These are phyloP conservation scores for Daldinia bambusicola DNA, from an alignment of 495 filamentous ascomycete species.

Conservation along the genomic window DNA sequence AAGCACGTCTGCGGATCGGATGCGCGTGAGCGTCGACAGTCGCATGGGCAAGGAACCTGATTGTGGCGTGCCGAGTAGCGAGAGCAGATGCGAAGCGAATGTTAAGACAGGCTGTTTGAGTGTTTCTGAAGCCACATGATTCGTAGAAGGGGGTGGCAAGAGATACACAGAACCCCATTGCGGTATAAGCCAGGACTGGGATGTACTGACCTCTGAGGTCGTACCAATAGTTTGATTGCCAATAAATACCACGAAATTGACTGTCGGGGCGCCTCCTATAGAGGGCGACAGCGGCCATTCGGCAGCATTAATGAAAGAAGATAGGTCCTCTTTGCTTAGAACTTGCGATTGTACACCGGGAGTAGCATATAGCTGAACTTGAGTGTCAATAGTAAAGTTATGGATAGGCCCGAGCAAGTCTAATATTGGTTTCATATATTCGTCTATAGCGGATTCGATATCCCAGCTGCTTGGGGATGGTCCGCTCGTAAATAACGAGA, in stretches of 20 bases:
- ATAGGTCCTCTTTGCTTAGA: slow-evolving; percentile 85
- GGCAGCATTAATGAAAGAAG: slow-evolving; percentile 94
- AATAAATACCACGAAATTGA: slow-evolving; percentile 95
- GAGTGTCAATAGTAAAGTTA: slow-evolving; percentile 96
- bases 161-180: slow-evolving; percentile 97
- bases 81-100: slow-evolving; percentile 91
- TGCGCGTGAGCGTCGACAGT: slow-evolving; percentile 81
- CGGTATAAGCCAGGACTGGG: slow-evolving; percentile 91
- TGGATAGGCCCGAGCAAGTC: slow-evolving; percentile 81
- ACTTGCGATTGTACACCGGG: slow-evolving; percentile 76
- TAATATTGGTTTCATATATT: slow-evolving; percentile 84
- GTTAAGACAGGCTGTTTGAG: slow-evolving; percentile 84
- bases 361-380: slow-evolving; percentile 90
- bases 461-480: slow-evolving; percentile 88
- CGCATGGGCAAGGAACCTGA: slow-evolving; percentile 84
- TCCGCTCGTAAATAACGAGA: slow-evolving; percentile 89
- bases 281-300: slow-evolving; percentile 97
- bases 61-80: slow-evolving; percentile 85
- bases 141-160: slow-evolving; percentile 66
- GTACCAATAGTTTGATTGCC: slow-evolving; percentile 61
- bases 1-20: slow-evolving; percentile 85
- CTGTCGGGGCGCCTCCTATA: slow-evolving; percentile 89
- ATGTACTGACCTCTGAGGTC: slow-evolving; percentile 62
- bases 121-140: slow-evolving; percentile 56
- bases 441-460: slow-evolving; percentile 81